Base-by-base conservation (phyloP, 345 rosid genomes). In the Arabis alpina region DNA sequence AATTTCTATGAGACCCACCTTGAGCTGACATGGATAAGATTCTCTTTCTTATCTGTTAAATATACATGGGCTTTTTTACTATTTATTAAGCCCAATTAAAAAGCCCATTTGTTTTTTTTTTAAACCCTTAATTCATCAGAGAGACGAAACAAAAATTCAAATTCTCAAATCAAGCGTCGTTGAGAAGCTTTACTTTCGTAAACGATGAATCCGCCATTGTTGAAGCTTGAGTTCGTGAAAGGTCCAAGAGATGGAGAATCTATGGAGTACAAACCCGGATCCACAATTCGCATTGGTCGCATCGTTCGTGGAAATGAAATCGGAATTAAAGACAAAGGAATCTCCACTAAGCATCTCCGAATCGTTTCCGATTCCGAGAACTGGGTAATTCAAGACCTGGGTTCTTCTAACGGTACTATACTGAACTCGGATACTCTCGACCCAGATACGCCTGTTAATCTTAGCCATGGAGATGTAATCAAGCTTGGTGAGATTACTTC, bases 361-460 rank as follows among this genome's bases (percentile, higher is more conserved):
- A 85, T 93, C 77, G 85, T 40, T 11, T 81, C 79, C 34, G 80
- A 61, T 24, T 91, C 91, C 0, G 88, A 84, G 2, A 83, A 82
- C 42, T 94, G 99, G 96, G 43, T 73, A 57, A 48, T 91, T 67
- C 79, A 62, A 34, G 97, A 93, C 68, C 85, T 89, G 4, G 87
- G 79, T 19, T 94, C 97, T 64, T 94, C 96, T 54, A 94, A 94
- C 53, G 99, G 99, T 23, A 91, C 97, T 9, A 7, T 63, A 14
- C 49, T 93, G 61, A 89, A 89, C 68, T 78, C 87, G 54, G 28
- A 62, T 12, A 5, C 10, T 24, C 57, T 94, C 67, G 58, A 80
- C 6, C 82, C 86, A 34, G 70, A 79, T 58, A 67, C 48, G 0
- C 81, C 87, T 7, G 64, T 73, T 30, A 76, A 71, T 41, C 89